Evolutionary conservation across 1,284 basidiomycete genomes (phyloP), one percentile per base, ranked within the genome.

Genomic region (Sphagnurus paluster): DNA sequence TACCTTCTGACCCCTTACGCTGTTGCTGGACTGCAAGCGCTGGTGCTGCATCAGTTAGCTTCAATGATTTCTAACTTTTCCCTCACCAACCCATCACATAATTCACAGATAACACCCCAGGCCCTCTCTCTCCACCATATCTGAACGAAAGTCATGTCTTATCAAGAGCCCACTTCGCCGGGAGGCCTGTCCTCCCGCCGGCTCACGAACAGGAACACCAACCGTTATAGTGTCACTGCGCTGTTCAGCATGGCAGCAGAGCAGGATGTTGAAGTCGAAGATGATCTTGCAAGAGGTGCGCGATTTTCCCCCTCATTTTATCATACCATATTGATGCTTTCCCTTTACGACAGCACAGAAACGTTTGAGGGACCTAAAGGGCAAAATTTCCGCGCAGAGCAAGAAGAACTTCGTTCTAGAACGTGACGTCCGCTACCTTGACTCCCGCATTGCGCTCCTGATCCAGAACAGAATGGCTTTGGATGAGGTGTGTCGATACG

Each of bases 361-460:
- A 69, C 89, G 93, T 37, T 74, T 99, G 36, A 79, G 97, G 25
- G 95, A 98, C 58, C 80, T 99, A 58, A 99, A 99, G 72, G 81
- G 87, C n/a, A 90, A 93, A 60, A 99, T 99, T 56, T 98, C 94
- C 17, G 87, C 92, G 0, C 97, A 99, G 72, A 96, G 92, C 44
- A 99, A 99, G 79, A 98, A 96, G 80, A 99, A 99, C 72, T 99
- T 99, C 64, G 93, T 99, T 21, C 80, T 99, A 23, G 96, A 99
- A 67, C 84, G 96, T 38, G 97, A 99, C 69, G 97, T 99, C 29
- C 87, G 97, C 39, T 99, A 99, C 69, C 84, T 99, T 43, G 97
- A 99, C 74, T 93, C 91, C 37, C 84, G 97, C 44, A 99, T 99
- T 64, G 97, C 95, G 5, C 76, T 99, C 35, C 80, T 99, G 55